Percentiles rank a stretch among this genome's conserved stretches.
Conservation (phyloP, 2,329 filamentous ascomycete genomes). For the Talaromyces sp. region DNA sequence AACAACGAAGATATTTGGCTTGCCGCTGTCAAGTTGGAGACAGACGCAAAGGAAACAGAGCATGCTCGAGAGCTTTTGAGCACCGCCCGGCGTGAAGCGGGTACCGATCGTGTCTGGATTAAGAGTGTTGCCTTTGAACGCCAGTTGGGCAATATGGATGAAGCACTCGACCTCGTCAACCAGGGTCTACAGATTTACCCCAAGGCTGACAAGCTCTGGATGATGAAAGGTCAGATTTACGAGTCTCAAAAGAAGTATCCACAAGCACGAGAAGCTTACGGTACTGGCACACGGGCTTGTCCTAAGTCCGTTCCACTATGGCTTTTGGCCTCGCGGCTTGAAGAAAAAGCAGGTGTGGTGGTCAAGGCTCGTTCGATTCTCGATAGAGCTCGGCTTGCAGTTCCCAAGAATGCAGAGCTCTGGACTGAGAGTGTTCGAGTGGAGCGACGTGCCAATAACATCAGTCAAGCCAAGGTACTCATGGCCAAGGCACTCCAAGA, state of each 20-base stretch:
- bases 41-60: conserved; percentile 77
- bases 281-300: conserved; percentile 80
- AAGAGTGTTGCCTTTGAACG: conserved; percentile 93
- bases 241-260: conserved; percentile 73
- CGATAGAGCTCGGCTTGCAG: conserved; percentile 81
- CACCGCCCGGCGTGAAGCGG: conserved; percentile 80
- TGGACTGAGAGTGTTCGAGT: conserved; percentile 95
- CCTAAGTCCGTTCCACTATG: conserved; percentile 81
- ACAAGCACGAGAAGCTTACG: conserved; percentile 86
- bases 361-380: conserved; percentile 94
- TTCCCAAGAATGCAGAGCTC: conserved; percentile 77
- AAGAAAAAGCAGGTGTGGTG: conserved; percentile 76
- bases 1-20: conserved; percentile 99
- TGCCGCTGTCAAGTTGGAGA: conserved; percentile 91
- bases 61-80: conserved; percentile 78
- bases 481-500: conserved; percentile 94
- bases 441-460: conserved; percentile 81
- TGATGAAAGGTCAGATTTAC: conserved; percentile 99
- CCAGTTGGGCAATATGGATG: conserved; percentile 72
- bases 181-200: conserved; percentile 86
- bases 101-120: conserved; percentile 95
- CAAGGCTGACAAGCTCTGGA: conserved; percentile 83
- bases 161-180: conserved; percentile 80
- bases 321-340: conserved; percentile 82
- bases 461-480: conserved; percentile 77